Conservation (phyloP, 73 alveolate genomes). For the Paramecium sexaurelia region DNA sequence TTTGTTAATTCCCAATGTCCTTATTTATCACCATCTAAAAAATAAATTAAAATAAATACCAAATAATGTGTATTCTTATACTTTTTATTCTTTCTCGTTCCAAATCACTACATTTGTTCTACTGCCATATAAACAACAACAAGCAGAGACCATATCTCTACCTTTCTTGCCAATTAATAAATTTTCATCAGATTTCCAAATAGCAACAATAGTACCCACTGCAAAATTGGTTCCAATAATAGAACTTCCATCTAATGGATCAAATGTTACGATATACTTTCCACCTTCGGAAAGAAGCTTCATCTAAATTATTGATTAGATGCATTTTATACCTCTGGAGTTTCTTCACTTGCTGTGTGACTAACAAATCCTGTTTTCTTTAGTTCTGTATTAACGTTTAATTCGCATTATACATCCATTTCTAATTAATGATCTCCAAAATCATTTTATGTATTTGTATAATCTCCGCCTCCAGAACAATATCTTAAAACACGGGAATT, state of each 20-base stretch:
- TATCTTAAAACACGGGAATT: background rate
- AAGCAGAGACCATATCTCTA: constrained; percentile 77
- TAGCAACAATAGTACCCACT: constrained; percentile 80
- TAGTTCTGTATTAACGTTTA: background rate
- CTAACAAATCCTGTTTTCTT: constrained; percentile 36
- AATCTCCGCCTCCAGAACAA: constrained; percentile 48
- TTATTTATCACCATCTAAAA: constrained; percentile 16
- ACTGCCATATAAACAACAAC: constrained; percentile 79
- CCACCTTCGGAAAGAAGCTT: constrained; percentile 58
- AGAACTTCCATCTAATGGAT: constrained; percentile 84
- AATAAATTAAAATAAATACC: background rate
- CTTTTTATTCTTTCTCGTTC: constrained; percentile 67
- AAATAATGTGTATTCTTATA: constrained; percentile 72
- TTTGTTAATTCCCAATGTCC: constrained; percentile 78
- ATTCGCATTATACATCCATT: constrained; percentile 39
- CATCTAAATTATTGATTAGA: background rate
- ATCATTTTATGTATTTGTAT: constrained; percentile 35
- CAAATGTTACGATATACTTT: constrained; percentile 79
- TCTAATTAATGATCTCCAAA: constrained; percentile 51
- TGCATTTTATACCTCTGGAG: constrained; percentile 40
- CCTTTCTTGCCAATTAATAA: constrained; percentile 72
- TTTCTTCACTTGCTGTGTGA: constrained; percentile 39
- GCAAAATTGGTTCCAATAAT: constrained; percentile 80
- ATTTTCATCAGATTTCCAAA: constrained; percentile 74
- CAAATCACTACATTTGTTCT: constrained; percentile 76